Percentiles rank a stretch among this genome's conserved stretches.
phyloP scores from a whole-genome alignment of 768 basidiomycete species.

The Mycena galericulata region DNA sequence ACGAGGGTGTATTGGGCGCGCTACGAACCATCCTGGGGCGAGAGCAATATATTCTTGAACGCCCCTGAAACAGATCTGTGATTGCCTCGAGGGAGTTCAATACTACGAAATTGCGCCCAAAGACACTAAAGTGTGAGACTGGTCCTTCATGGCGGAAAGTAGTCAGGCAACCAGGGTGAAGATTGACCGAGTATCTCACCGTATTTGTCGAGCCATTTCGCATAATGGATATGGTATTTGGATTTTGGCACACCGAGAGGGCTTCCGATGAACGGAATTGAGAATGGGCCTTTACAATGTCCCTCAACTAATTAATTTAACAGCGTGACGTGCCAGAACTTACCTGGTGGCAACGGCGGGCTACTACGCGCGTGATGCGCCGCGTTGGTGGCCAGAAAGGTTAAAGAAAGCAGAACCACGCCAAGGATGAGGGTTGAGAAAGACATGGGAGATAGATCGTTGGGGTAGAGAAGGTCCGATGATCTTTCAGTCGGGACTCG shows the following conservation, averaged over 20 bases:
- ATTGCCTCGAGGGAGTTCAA: neutral
- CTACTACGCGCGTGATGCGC: no score
- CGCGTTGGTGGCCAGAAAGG: no score
- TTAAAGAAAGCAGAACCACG: no score
- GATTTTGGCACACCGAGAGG: neutral
- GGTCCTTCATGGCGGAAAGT: neutral
- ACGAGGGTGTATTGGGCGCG: neutral
- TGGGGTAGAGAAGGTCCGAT: no score
- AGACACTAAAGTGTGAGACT: neutral
- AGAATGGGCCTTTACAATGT: neutral
- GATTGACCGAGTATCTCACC: neutral
- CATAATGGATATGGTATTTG: neutral
- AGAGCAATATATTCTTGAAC: neutral
- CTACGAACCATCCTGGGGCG: neutral
- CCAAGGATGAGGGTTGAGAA: no score
- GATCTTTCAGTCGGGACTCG: no score
- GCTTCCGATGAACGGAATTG: neutral
- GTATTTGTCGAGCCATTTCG: neutral
- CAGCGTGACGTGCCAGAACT: no score
- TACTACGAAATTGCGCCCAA: neutral
- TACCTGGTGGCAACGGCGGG: no score
- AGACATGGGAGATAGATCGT: no score
- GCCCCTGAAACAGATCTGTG: neutral
- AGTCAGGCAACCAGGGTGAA: neutral
- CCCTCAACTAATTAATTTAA: no score